These are phyloP conservation scores for Erythrophleum fordii DNA, from an alignment of 306 rosid species.

Conservation along the genomic window DNA sequence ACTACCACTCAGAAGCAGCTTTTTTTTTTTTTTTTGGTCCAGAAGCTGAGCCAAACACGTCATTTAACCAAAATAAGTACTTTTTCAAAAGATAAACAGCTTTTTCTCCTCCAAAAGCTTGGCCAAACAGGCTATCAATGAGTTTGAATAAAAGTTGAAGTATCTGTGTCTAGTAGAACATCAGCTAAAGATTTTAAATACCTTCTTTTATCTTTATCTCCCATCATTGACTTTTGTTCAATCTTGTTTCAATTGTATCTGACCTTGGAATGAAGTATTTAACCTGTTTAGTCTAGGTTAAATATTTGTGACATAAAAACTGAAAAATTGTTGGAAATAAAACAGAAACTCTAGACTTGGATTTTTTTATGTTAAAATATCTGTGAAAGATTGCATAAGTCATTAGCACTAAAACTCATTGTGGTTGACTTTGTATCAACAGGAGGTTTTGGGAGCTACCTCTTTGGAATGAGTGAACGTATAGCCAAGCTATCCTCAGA, in stretches of 20 bases:
- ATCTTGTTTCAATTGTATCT: neutral
- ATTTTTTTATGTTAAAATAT: constrained; percentile 37
- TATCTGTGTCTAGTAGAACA: neutral
- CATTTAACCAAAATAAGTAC: too few relatives aligned
- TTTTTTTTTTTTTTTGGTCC: too few relatives aligned
- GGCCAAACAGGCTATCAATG: neutral
- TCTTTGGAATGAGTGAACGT: constrained; percentile 57
- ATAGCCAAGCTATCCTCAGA: constrained; percentile 45
- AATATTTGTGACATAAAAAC: constrained; percentile 17
- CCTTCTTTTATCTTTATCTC: neutral
- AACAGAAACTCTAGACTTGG: neutral
- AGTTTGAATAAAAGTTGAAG: neutral
- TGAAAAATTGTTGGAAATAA: constrained; percentile 5
- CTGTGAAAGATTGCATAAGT: neutral
- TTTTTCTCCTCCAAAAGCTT: too few relatives aligned
- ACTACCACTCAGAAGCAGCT: too few relatives aligned
- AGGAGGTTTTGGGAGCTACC: constrained; percentile 69
- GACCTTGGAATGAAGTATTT: constrained; percentile 28
- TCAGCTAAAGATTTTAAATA: neutral
- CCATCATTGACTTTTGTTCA: neutral
- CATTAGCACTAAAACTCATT: neutral
- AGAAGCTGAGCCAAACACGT: too few relatives aligned
- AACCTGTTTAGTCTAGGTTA: neutral
- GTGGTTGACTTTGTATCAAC: constrained; percentile 33
- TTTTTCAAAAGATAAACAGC: too few relatives aligned